These are phyloP conservation scores for Collybia nuda DNA, from an alignment of 768 basidiomycete genomes.

Conservation along the genomic window DNA sequence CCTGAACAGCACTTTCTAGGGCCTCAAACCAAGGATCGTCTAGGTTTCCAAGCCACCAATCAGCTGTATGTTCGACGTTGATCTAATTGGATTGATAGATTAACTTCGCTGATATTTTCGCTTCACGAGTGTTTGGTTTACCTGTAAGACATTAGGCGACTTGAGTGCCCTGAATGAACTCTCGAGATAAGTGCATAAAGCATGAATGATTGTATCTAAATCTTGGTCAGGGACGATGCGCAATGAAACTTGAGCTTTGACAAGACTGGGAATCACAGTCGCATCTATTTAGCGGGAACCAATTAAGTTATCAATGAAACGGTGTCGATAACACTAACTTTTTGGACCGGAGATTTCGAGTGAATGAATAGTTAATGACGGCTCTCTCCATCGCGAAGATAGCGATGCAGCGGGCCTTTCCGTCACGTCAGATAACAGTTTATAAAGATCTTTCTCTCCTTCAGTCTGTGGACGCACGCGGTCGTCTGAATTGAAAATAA, in stretches of 20 bases:
- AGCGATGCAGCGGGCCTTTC: conserved; percentile 67
- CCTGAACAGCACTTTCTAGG: conserved; percentile 76
- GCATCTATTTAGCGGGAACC: conserved; percentile 45
- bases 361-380: conserved; percentile 86
- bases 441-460: conserved; percentile 68
- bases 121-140: conserved; percentile 21
- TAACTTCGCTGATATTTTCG: no score
- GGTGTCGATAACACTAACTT: conserved; percentile 45
- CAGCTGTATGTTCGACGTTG: conserved; percentile 77
- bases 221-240: conserved; percentile 96
- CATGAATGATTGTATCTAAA: conserved; percentile 62
- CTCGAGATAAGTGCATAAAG: conserved; percentile 59
- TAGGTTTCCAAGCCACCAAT: conserved; percentile 96
- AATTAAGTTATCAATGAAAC: background rate
- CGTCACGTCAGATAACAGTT: conserved; percentile 67
- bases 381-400: conserved; percentile 84
- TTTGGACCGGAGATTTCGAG: conserved; percentile 80
- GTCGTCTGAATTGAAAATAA: conserved; percentile 53
- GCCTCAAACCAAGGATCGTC: conserved; percentile 85
- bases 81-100: conserved; percentile 44
- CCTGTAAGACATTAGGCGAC: conserved; percentile 75
- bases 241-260: conserved; percentile 83
- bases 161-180: conserved; percentile 55
- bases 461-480: conserved; percentile 67
- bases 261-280: conserved; percentile 85